A percentile compares a stretch with the other conserved stretches of the same genome.
Evolutionary conservation across 2,329 filamentous ascomycete species (phyloP).

Genomic region (Penicillium sp.): DNA sequence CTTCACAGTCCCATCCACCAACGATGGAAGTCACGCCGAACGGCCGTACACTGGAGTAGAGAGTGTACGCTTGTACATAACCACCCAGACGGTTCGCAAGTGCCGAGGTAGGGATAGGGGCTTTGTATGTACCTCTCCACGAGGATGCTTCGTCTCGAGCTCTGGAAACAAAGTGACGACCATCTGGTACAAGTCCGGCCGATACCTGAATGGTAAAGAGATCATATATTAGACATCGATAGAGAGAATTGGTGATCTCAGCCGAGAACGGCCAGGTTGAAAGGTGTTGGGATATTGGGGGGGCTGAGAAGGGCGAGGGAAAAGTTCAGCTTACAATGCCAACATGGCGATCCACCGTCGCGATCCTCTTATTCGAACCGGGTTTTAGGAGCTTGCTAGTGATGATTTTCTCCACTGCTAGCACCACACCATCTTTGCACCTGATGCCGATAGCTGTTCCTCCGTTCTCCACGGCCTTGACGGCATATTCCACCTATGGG

Average conservation of each 20-base stretch:
- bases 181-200: constrained; percentile 91
- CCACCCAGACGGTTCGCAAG: constrained; percentile 91
- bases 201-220: constrained; percentile 64
- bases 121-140: constrained; percentile 94
- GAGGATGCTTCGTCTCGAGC: constrained; percentile 88
- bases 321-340: constrained; percentile 68
- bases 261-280: neutral
- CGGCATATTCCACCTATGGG: constrained; percentile 79
- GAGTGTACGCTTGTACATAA: constrained; percentile 95
- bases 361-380: constrained; percentile 95
- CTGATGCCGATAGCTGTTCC: constrained; percentile 94
- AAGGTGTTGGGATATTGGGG: neutral
- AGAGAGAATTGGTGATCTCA: neutral
- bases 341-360: constrained; percentile 88
- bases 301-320: neutral
- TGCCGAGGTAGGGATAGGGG: constrained; percentile 82
- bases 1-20: constrained; percentile 88
- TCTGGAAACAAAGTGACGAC: constrained; percentile 89
- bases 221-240: neutral
- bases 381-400: constrained; percentile 93
- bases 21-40: constrained; percentile 96
- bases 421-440: constrained; percentile 94
- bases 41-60: constrained; percentile 93
- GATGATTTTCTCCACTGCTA: constrained; percentile 96
- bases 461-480: constrained; percentile 97